Base-by-base conservation (phyloP, 1,139 yeast genomes). In the Diutina pseudorugosa region DNA sequence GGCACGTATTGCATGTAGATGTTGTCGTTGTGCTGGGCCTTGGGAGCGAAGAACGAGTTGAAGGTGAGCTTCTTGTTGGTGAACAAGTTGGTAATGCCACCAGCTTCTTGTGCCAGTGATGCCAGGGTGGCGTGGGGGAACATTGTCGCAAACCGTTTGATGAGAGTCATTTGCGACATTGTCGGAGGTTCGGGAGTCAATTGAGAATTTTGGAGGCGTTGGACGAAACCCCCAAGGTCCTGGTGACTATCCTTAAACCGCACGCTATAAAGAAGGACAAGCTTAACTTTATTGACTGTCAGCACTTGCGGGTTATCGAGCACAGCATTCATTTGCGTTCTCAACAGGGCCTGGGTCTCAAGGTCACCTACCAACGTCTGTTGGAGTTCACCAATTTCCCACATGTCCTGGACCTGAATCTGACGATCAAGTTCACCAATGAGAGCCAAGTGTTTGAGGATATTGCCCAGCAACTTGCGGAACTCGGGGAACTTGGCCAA, bases 401-500 rank as follows among this genome's bases (percentile, higher is more conserved):
- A 85, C 51, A 93, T 70, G 57, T 85, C 75, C 53, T 76, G 75
- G 20, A 65, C 60, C 21, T 78, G 76, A 49, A 88, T 78, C 54
- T 83, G 84, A 53, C 79, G 77, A 60, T 91, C 95, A 51, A 93
- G 75, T 61, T 91, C 98, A 42, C 93, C 80, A 7, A 93, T 90
- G 41, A 93, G 74, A 20, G 95, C 82, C 74, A 94, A 89, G 66
- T 94, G 98, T 62, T 93, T 93, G 47, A 95, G 79, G n/a, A 94
- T 90, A 62, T 90, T 93, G 45, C 90, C 83, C 12, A 95, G 85
- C 50, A 91, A 73, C 62, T 87, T 87, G 57, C 90, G 83, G 64
- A 86, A 91, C 64, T 93, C 98, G 1, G 98, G 99, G 61, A 86
- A 90, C 59, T 88, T 89, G 56, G 93, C 95, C 55, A 93, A 82